These are phyloP conservation scores for Tricholoma matsutake DNA, from an alignment of 768 basidiomycete genomes.

Conservation along the genomic window DNA sequence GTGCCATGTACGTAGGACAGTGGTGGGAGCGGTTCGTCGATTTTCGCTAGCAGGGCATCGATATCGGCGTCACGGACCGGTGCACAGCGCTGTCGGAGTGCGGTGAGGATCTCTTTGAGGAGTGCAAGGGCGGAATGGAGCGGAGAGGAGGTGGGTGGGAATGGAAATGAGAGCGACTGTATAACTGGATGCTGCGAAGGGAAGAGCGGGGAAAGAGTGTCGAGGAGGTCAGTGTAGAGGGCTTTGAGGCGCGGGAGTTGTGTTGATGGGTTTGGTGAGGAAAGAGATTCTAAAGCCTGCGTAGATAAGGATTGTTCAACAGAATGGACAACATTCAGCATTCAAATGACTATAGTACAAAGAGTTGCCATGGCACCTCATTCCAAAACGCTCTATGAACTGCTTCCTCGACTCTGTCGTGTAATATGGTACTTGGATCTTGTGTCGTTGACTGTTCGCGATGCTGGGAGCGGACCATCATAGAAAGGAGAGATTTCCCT, in stretches of 20 bases:
- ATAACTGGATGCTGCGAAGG: conserved; percentile 52
- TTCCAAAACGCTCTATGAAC: conserved; percentile 74
- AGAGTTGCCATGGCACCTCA: conserved; percentile 43
- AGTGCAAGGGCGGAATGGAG: conserved; percentile 53
- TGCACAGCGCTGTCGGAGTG: conserved; percentile 61
- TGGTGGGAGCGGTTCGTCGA: conserved; percentile 24
- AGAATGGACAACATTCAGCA: not conserved
- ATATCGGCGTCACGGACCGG: conserved; percentile 59
- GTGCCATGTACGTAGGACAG: conserved; percentile 18
- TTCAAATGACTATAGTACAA: not conserved
- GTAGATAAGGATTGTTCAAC: not conserved
- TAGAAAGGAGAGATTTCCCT: conserved; percentile 69
- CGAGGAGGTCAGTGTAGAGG: conserved; percentile 52
- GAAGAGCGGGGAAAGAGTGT: conserved; percentile 53
- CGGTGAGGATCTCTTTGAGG: conserved; percentile 49
- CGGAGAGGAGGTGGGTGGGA: conserved; percentile 67
- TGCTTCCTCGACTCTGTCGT: conserved; percentile 46
- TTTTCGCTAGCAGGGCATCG: conserved; percentile 36
- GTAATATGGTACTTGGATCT: conserved; percentile 17
- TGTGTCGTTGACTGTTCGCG: not conserved
- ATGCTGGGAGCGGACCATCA: conserved; percentile 34
- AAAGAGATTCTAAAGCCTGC: conserved; percentile 56
- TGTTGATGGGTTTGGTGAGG: conserved; percentile 52
- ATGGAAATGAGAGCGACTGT: conserved; percentile 49
- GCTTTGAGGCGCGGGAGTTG: conserved; percentile 59